Base-by-base conservation (phyloP, 805 yeast species). In the Cyberlindnera bimundalis region DNA sequence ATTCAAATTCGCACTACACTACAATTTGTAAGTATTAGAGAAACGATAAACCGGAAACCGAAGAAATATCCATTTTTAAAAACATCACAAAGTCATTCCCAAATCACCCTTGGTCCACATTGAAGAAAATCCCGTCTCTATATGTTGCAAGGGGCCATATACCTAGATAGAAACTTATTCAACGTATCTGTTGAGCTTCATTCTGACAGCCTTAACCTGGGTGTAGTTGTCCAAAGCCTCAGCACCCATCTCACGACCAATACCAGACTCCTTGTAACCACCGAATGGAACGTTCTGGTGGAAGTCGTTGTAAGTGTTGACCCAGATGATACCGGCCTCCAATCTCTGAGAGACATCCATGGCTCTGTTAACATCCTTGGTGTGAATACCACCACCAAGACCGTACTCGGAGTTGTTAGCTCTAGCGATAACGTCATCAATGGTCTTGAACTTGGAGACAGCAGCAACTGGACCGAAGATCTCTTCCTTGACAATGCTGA, bases 181-280 rank as follows among this genome's bases (percentile, higher is more conserved):
- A 17, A 23, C 28, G 38, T 40, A 27, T 35, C 27, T 50, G 39
- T 50, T 56, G 43, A 65, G 53, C 54, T 63, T 74, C 47, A 74
- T 64, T 73, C 84, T 76, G 46, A 79, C 81, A 52, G 84, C 81
- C 70, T 79, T 79, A 50, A 65, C 65, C 66, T 79, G 85, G 45
- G 76, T 70, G 70, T 78, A 79, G 70, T 75, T 76, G 51, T 76
- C 83, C 57, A 78, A 71, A 26, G 81, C 82, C 55, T 76, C 81
- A 33, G 63, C 65, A 64, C 86, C 86, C 83, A 79, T 76, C 69
- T 79, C 86, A 70, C 84, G 76, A 58, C 86, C 86, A 40, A 74
- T 66, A 69, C 86, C 86, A 46, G 81, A 75, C 64, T 76, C 74
- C 56, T 76, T 75, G 70, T 66, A 79, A 52, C 86, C 86, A 60